A percentile compares a stretch with the other conserved stretches of the same genome.
Conservation (phyloP, 192 early-diverging fungal species). For the Kickxella alabastrina region DNA sequence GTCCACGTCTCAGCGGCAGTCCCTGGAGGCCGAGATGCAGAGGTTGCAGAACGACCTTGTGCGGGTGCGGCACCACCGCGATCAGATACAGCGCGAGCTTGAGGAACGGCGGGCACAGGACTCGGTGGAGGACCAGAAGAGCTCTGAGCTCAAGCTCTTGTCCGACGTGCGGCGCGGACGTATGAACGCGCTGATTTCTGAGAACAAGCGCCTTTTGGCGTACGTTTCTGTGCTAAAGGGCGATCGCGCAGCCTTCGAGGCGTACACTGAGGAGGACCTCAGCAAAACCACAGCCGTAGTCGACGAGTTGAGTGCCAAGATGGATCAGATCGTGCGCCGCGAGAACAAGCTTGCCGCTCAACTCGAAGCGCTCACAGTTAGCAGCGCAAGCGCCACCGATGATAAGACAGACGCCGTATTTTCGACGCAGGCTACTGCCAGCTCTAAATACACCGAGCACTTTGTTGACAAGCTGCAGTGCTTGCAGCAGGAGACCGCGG, state of each 20-base stretch:
- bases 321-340: slow-evolving; percentile 49
- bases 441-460: slow-evolving; percentile 17
- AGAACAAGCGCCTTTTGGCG: slow-evolving; percentile 57
- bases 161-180: slow-evolving; percentile 55
- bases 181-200: slow-evolving; percentile 55
- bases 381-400: slow-evolving; percentile 5
- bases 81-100: slow-evolving; percentile 50
- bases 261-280: slow-evolving; percentile 52
- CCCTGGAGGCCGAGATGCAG: slow-evolving; percentile 54
- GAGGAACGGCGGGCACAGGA: slow-evolving; percentile 48
- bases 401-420: slow-evolving; percentile 24
- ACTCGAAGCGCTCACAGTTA: slow-evolving; percentile 37
- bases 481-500: slow-evolving; percentile 17
- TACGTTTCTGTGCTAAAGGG: slow-evolving; percentile 51
- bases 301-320: slow-evolving; percentile 50
- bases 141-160: slow-evolving; percentile 49
- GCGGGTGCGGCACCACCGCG: slow-evolving; percentile 54
- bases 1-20: slow-evolving; percentile 38
- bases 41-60: slow-evolving; percentile 54
- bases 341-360: slow-evolving; percentile 49
- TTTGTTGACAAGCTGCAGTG: slow-evolving; percentile 29
- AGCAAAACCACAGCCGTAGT: slow-evolving; percentile 47
- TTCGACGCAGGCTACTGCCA: slow-evolving; percentile 22
- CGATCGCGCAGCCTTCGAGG: slow-evolving; percentile 52
- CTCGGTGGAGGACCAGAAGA: slow-evolving; percentile 42